Conservation (phyloP, 2,329 filamentous ascomycete genomes). For the Neospermospora avenae region DNA sequence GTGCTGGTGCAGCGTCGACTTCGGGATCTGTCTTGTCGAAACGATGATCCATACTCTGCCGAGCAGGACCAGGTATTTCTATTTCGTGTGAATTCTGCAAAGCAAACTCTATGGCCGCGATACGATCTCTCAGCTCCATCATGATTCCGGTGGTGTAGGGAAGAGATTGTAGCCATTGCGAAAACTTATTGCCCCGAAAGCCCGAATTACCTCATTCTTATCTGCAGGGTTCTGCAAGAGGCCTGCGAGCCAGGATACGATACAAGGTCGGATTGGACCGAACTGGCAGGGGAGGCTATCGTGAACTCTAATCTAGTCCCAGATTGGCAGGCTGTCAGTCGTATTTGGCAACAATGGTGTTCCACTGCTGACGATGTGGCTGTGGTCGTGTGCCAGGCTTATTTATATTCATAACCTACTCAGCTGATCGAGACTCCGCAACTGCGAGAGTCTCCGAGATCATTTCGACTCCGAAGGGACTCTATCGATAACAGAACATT, state of each 20-base stretch:
- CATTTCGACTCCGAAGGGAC: neutral
- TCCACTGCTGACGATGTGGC: neutral
- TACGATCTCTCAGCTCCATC: constrained; percentile 21
- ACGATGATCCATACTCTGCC: constrained; percentile 27
- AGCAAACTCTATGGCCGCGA: constrained; percentile 19
- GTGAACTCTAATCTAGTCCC: neutral
- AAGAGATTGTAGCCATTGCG: neutral
- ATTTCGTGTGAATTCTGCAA: constrained; percentile 20
- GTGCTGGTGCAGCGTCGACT: constrained; percentile 22
- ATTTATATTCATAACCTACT: neutral
- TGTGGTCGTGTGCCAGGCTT: neutral
- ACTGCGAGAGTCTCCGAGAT: too few relatives aligned
- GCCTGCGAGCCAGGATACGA: constrained; percentile 1
- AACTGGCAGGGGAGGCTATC: neutral
- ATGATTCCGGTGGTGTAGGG: constrained; percentile 9
- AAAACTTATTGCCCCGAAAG: neutral
- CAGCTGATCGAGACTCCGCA: too few relatives aligned
- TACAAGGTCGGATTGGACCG: neutral
- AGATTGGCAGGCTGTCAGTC: neutral
- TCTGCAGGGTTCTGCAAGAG: neutral
- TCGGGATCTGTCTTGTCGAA: constrained; percentile 24
- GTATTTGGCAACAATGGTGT: neutral
- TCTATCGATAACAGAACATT: neutral
- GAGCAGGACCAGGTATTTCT: constrained; percentile 17
- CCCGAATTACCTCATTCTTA: neutral